phyloP scores from a whole-genome alignment of 352 stramenopile species.

The Phytopythium cucurbitacearum region DNA sequence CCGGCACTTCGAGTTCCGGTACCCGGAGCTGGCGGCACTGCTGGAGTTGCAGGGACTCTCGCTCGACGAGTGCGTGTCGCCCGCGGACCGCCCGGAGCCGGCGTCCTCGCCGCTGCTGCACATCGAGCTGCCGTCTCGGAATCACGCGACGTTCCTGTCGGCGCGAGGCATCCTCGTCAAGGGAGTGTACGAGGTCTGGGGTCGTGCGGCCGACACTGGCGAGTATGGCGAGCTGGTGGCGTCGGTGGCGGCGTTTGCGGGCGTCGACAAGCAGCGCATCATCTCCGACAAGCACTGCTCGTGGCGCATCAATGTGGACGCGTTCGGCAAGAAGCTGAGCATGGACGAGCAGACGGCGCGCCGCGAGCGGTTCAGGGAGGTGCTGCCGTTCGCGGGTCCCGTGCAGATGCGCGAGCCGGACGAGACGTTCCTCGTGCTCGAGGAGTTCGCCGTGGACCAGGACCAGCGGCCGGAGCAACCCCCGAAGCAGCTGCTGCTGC shows the following conservation, averaged over 20 bases:
- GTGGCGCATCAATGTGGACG: constrained; percentile 76
- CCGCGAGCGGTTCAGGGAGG: constrained; percentile 43
- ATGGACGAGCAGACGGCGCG: constrained; percentile 57
- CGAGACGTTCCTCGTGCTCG: constrained; percentile 73
- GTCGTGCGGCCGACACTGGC: constrained; percentile 16
- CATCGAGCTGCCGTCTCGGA: constrained; percentile 46
- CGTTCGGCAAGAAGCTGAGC: constrained; percentile 78
- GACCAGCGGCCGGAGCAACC: constrained; percentile 19
- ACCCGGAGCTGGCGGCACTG: constrained; percentile 76
- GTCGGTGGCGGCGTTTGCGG: constrained; percentile 30
- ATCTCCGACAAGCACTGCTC: constrained; percentile 37
- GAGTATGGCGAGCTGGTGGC: constrained; percentile 50
- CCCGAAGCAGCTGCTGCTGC: constrained; percentile 66
- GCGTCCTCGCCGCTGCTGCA: constrained; percentile 60
- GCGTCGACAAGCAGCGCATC: constrained; percentile 37
- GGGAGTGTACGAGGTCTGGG: constrained; percentile 80
- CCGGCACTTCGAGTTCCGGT: constrained; percentile 79
- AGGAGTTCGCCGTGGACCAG: constrained; percentile 65
- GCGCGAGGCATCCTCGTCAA: constrained; percentile 79
- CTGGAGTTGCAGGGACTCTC: constrained; percentile 54
- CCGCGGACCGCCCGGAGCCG: constrained; percentile 37
- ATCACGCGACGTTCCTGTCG: constrained; percentile 74
- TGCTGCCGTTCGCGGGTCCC: constrained; percentile 61
- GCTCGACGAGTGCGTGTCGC: constrained; percentile 22
- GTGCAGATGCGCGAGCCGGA: constrained; percentile 64